Percentiles rank a stretch among this genome's conserved stretches.
phyloP scores from a whole-genome alignment of 148 eudicot species.

The Nepenthes gracilis region DNA sequence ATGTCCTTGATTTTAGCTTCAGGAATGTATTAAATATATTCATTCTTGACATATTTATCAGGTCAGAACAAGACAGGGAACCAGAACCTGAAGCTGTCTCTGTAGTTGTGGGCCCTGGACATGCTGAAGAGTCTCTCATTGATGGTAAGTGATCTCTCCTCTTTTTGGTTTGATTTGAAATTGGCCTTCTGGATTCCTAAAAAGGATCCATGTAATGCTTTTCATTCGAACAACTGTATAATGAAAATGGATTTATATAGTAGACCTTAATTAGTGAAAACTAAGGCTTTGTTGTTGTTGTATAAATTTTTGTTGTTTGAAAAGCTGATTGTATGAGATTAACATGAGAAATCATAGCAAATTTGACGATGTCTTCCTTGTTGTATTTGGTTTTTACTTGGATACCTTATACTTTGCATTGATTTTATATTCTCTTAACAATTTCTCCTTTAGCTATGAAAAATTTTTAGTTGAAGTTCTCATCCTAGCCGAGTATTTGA shows the following conservation, averaged over 20 bases:
- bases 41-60: conserved; percentile 12
- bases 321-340: too few relatives aligned
- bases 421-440: not conserved
- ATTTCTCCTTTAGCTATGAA: not conserved
- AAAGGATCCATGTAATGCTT: not conserved
- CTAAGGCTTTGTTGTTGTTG: too few relatives aligned
- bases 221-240: too few relatives aligned
- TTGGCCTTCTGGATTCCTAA: not conserved
- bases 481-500: not conserved
- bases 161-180: not conserved
- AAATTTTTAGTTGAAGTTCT: not conserved
- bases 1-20: not conserved
- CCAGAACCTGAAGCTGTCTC: conserved; percentile 79
- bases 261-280: too few relatives aligned
- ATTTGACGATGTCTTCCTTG: too few relatives aligned
- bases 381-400: not conserved
- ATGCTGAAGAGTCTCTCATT: conserved; percentile 58
- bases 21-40: not conserved
- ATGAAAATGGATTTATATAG: too few relatives aligned
- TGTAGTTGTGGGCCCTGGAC: conserved; percentile 56
- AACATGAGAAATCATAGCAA: too few relatives aligned
- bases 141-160: conserved; percentile 39
- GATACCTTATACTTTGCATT: not conserved
- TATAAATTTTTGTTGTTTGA: too few relatives aligned
- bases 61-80: conserved; percentile 99